Evolutionary conservation across 78 protist species (phyloP), one percentile per base, ranked within the genome.

Genomic region (Dictyostelium firmibasis): DNA sequence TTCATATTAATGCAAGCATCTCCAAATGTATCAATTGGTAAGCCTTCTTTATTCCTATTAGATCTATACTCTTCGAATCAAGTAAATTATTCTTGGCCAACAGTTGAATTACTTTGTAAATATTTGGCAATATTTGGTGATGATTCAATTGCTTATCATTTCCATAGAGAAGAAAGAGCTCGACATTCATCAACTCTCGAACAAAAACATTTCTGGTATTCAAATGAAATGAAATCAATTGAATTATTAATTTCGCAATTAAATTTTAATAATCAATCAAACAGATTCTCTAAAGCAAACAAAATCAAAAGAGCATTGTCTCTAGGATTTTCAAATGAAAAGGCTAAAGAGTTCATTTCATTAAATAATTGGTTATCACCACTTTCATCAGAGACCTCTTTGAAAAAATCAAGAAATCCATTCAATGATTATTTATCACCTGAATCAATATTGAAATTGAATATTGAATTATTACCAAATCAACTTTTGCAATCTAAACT

Each of bases 1-100:
- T 84, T 35, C 29, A 29, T 64, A 36, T 70, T 84, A n/a, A 84
- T 84, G 79, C 91, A 84, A 67, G 81, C 38, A 8, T 84, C 78
- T 33, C 23, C 67, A 9, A 29, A 81, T 57, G 35, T 81, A 57
- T 57, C 47, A 27, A 25, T 33, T 25, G 81, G 81, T 29, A 20
- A 84, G 16, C 81, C 78, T 14, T 38, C 82, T 18, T 9, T 84
- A 23, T 13, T 69, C 14, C 25, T 84, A 25, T 43, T 84, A 8
- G 74, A 41, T 9, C 64, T 36, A 43, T 69, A 7, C 29, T 25
- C 62, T 0, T 23, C 62, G 0, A 70, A 84, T 64, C 81, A 29
- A 84, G 27, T 27, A 35, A 41, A 29, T n/a, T 29, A 70, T 8
- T 6, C 79, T 20, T 84, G 78, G 78, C 70, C 91, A n/a, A 84